A percentile compares a stretch with the other conserved stretches of the same genome.
Evolutionary conservation across 2,329 filamentous ascomycete genomes (phyloP).

Genomic region (Periconia digitata): DNA sequence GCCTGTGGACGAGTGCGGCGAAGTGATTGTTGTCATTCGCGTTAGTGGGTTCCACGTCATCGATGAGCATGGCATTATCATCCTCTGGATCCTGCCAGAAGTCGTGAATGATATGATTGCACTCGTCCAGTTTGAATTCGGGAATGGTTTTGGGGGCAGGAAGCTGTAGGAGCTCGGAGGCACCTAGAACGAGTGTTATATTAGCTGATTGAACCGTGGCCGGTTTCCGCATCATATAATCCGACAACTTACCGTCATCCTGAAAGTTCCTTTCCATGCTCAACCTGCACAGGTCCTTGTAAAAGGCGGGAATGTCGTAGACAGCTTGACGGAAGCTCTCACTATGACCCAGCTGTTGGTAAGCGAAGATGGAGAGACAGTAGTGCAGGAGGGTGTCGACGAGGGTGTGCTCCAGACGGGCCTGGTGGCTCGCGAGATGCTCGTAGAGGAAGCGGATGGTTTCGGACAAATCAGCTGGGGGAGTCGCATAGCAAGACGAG

Average conservation of each 20-base stretch:
- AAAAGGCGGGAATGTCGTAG: conserved; percentile 42
- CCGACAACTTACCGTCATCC: conserved; percentile 42
- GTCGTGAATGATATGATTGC: not conserved
- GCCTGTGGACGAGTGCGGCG: conserved; percentile 13
- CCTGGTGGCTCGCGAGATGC: conserved; percentile 24
- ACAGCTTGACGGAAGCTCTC: conserved; percentile 41
- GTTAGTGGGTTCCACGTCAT: not conserved
- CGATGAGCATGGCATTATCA: not conserved
- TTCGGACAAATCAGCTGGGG: conserved; percentile 44
- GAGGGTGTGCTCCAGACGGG: conserved; percentile 28
- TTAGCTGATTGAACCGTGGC: not conserved
- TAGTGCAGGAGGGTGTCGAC: conserved; percentile 47
- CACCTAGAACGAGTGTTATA: conserved; percentile 4
- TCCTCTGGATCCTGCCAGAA: conserved; percentile 4
- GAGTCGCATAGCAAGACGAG: conserved; percentile 39
- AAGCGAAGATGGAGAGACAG: conserved; percentile 43
- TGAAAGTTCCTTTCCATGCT: conserved; percentile 42
- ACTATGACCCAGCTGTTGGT: conserved; percentile 40
- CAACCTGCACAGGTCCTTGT: conserved; percentile 44
- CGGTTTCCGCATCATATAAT: not conserved
- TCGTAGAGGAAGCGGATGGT: conserved; percentile 43
- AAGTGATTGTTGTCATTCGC: conserved; percentile 1
- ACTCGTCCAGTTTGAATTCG: conserved; percentile 2
- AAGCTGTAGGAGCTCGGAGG: conserved; percentile 13
- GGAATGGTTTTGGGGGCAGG: conserved; percentile 10